Conservation (phyloP, 805 yeast genomes). For the Peterozyma toletana region DNA sequence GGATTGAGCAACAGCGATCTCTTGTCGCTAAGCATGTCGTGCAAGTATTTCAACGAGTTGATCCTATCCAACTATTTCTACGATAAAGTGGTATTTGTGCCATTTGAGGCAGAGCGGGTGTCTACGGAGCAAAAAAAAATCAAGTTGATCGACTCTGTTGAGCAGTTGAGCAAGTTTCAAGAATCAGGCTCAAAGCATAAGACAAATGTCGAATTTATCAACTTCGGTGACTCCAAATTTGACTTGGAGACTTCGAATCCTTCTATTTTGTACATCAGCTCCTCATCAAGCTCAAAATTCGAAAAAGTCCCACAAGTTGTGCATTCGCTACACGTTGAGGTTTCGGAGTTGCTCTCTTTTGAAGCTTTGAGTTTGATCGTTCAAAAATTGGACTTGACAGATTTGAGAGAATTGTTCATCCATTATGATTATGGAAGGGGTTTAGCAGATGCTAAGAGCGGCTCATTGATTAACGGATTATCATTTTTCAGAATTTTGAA, state of each 20-base stretch:
- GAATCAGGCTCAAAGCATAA: neutral
- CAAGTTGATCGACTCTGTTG: neutral
- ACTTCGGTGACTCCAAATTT: neutral
- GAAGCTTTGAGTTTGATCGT: neutral
- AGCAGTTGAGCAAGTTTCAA: neutral
- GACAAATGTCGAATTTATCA: neutral
- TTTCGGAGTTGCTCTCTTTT: neutral
- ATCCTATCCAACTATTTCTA: neutral
- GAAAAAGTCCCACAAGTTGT: neutral
- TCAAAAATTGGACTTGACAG: neutral
- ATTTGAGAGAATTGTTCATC: neutral
- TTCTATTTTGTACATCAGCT: neutral
- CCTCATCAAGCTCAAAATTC: neutral
- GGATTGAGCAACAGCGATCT: neutral
- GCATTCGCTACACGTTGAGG: neutral
- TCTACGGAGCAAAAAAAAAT: neutral
- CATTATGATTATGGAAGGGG: neutral
- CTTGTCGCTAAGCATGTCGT: neutral
- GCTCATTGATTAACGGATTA: neutral
- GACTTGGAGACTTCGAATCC: neutral
- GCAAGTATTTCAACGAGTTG: neutral
- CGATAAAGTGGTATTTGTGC: neutral
- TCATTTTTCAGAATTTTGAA: neutral
- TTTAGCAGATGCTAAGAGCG: neutral
- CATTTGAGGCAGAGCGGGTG: neutral